These are phyloP conservation scores for Lentinula boryana DNA, from an alignment of 768 basidiomycete genomes.

Conservation along the genomic window DNA sequence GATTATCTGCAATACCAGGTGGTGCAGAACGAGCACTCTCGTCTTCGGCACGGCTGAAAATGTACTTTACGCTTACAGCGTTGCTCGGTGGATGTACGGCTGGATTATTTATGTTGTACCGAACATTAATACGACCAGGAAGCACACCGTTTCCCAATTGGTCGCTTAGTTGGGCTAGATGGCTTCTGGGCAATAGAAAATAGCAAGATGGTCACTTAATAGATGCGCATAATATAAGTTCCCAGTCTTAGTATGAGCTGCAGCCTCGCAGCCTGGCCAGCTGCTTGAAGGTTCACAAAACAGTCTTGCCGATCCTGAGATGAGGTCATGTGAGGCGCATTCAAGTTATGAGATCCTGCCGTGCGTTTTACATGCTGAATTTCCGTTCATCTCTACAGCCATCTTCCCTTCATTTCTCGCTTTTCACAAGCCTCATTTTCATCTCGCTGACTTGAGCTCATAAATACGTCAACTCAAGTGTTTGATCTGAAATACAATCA, in stretches of 20 bases:
- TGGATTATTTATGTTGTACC: constrained; percentile 63
- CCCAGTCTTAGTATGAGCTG: not conserved
- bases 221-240: not conserved
- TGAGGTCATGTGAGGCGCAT: constrained; percentile 5
- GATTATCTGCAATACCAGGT: constrained; percentile 68
- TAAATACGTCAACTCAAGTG: not conserved
- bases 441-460: not conserved
- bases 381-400: constrained; percentile 2
- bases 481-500: constrained; percentile 23
- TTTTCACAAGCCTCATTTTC: not conserved
- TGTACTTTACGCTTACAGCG: constrained; percentile 69
- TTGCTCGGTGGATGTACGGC: constrained; percentile 69
- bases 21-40: constrained; percentile 77
- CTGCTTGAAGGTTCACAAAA: too few relatives aligned
- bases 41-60: constrained; percentile 59
- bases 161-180: constrained; percentile 57
- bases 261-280: too few relatives aligned
- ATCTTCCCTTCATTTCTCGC: not conserved
- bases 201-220: constrained; percentile 19
- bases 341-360: not conserved
- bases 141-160: constrained; percentile 45
- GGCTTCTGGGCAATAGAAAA: constrained; percentile 56
- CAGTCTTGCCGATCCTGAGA: not conserved
- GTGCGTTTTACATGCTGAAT: constrained; percentile 1
- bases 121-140: constrained; percentile 62